Evolutionary conservation across 305 asterid genomes (phyloP), one percentile per base, ranked within the genome.

Genomic region (Solanum hybrid): DNA sequence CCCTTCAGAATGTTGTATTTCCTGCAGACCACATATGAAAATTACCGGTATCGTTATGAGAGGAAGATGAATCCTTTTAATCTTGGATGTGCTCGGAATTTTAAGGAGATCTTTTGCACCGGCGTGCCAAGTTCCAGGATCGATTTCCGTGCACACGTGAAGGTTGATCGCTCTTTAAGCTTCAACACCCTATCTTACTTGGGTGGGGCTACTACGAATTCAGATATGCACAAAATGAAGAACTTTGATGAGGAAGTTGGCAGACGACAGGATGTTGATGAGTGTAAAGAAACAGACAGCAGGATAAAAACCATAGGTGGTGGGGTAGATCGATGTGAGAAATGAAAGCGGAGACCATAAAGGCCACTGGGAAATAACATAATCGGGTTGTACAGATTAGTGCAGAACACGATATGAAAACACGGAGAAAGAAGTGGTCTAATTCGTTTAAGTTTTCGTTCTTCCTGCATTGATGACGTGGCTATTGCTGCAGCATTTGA

Each of bases 1-100:
- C 31, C 60, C 27, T 76, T 78, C 35, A 7, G 10, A 17, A 24
- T 82, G 22, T 27, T 29, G n/a, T 87, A 29, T 42, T 64, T 42
- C 34, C 79, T 81, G 87, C 94, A 93, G 94, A 93, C 95, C 14
- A 93, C 95, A 3, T 92, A 92, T 34, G 95, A 93, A 77, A 91
- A 90, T 72, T 91, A 92, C 88, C 90, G 95, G 2, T 92, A 90
- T 60, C 91, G 90, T 4, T 88, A 88, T n/a, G 90, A 88, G 92
- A 91, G 89, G 93, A 56, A 92, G 91, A 89, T 84, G 91, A 89
- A 89, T 89, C 91, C 91, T 78, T 89, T 19, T 51, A 89, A 89
- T 35, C 85, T 84, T 85, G 91, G 91, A 72, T 31, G 75, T 85
- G 89, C 89, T 26, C 86, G 64, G 15, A 89, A 89, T 56, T 73